Base-by-base conservation (phyloP, 2,329 filamentous ascomycete species). In the Penicillium crustosum region DNA sequence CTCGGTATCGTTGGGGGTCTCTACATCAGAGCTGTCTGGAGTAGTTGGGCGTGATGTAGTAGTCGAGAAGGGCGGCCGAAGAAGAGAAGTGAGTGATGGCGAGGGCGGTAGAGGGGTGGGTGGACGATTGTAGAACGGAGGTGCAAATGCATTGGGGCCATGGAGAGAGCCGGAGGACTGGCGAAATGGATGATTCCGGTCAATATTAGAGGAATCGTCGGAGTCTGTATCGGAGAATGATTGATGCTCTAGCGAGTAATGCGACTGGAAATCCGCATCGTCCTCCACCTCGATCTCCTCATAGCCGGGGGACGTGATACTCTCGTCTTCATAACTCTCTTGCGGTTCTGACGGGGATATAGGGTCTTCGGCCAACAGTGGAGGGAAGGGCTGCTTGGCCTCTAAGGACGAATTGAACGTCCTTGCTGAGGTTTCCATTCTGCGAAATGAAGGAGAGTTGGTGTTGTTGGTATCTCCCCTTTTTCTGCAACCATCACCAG, bases 71-170 rank as follows among this genome's bases (percentile, higher is more conserved):
- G 83, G 81, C 2, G 86, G 86, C 13, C 93, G 89, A 8, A 97
- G 84, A 21, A 99, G 86, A 13, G 92, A 96, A 0, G 93, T 97
- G 64, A 99, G 79, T 1, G 91, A 96, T 0, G 94, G 94, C 0
- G 92, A 96, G 0, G 93, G 93, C 0, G 94, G 94, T 0, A 97
- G 82, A 3, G 94, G 93, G 2, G 92, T 97, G 0, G 94, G 94
- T n/a, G 94, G 94, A 3, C 93, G 87, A 63, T 95, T 95, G 81
- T 99, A 99, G 81, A 97, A 97, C 17, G 94, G 94, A 27, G 94
- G 94, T 12, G 83, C 84, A 73, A 88, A 89, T 56, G 70, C 74
- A 69, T 78, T 76, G 10, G 75, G 72, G 8, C 75, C 74, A 36
- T 77, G 71, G 25, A 78, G 70, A 2, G 77, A 78, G 49, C 72